Conservation (phyloP, 2,329 filamentous ascomycete species). For the Paecilomyces formosus region DNA sequence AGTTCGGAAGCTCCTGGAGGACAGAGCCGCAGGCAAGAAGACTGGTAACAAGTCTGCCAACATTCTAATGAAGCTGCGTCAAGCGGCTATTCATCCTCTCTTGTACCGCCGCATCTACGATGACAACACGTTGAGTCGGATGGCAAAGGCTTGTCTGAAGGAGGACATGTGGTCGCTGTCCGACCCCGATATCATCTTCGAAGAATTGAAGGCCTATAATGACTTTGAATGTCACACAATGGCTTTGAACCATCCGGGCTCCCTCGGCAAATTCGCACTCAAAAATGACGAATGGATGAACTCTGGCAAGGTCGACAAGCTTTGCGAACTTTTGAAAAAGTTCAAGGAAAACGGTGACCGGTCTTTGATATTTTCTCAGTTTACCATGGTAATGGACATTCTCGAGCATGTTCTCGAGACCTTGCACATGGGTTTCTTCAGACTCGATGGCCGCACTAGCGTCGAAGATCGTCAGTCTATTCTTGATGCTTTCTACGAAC, state of each 20-base stretch:
- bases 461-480: conserved; percentile 79
- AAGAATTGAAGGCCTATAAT: conserved; percentile 48
- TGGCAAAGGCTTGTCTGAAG: conserved; percentile 68
- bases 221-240: conserved; percentile 57
- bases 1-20: conserved; percentile 53
- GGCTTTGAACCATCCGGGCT: conserved; percentile 46
- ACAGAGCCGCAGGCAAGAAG: conserved; percentile 50
- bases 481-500: conserved; percentile 76
- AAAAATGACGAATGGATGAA: conserved; percentile 59
- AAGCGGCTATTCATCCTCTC: conserved; percentile 85
- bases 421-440: conserved; percentile 66
- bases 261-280: conserved; percentile 50
- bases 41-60: conserved; percentile 51
- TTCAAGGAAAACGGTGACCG: conserved; percentile 79
- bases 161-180: conserved; percentile 51
- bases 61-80: conserved; percentile 82
- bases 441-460: conserved; percentile 77
- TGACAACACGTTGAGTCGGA: conserved; percentile 66
- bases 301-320: conserved; percentile 76
- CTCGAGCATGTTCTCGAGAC: conserved; percentile 73
- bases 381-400: conserved; percentile 85
- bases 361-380: conserved; percentile 86
- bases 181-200: conserved; percentile 45
- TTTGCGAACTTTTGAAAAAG: conserved; percentile 63
- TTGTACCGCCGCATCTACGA: conserved; percentile 77